phyloP scores from a whole-genome alignment of 345 rosid genomes.

The Trapa bicornis region DNA sequence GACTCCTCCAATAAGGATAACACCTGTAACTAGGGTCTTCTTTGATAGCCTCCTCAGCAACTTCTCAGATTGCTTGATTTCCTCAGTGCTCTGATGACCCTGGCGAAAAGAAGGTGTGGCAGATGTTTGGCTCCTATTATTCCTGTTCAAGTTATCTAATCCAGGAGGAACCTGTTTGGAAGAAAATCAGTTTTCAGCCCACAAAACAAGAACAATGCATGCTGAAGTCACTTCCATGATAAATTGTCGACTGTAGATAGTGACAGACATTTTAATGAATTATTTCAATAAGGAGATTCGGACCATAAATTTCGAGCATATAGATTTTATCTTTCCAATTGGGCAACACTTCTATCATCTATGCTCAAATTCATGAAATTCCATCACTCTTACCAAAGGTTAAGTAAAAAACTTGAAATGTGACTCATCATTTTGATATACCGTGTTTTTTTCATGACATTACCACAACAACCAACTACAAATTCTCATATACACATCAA shows the following conservation, averaged over 20 bases:
- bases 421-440: not conserved
- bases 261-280: not conserved
- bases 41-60: constrained; percentile 45
- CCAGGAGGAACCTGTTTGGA: constrained; percentile 47
- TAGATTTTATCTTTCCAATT: not conserved
- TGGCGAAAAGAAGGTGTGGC: constrained; percentile 12
- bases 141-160: constrained; percentile 21
- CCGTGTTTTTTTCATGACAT: not conserved
- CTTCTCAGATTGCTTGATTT: constrained; percentile 22
- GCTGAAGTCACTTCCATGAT: not conserved
- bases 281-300: too few species aligned
- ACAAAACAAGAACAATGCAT: not conserved
- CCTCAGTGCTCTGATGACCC: constrained; percentile 6
- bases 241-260: not conserved
- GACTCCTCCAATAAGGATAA: constrained; percentile 62
- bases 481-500: not conserved
- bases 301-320: not conserved
- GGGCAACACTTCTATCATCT: not conserved
- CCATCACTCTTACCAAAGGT: not conserved
- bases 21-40: constrained; percentile 50
- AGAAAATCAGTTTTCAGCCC: constrained; percentile 10
- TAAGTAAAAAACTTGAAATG: not conserved
- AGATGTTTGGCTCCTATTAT: constrained; percentile 12
- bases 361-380: not conserved
- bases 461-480: not conserved